These are phyloP conservation scores for Suaeda aralocaspica DNA, from an alignment of 148 eudicot genomes.

Conservation along the genomic window DNA sequence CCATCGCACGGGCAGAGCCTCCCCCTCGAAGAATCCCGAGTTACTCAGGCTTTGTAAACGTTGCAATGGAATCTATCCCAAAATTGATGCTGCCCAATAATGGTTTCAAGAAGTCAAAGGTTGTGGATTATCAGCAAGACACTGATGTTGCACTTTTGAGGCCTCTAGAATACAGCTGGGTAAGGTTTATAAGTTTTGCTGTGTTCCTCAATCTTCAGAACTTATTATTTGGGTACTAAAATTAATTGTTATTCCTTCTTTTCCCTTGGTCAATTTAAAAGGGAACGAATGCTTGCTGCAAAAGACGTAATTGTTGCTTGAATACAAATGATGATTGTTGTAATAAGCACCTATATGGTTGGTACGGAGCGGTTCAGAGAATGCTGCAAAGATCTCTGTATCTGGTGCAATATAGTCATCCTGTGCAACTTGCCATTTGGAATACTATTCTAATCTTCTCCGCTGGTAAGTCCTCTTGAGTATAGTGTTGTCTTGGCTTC, in stretches of 20 bases:
- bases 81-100: slow-evolving; percentile 55
- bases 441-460: slow-evolving; percentile 42
- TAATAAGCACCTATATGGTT: slow-evolving; percentile 69
- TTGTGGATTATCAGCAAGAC: slow-evolving; percentile 43
- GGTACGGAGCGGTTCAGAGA: slow-evolving; percentile 75
- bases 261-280: slow-evolving; percentile 18
- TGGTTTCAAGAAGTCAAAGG: slow-evolving; percentile 65
- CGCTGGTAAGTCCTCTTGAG: slow-evolving; percentile 50
- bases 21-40: slow-evolving; percentile 63
- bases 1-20: slow-evolving; percentile 32
- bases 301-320: slow-evolving; percentile 66
- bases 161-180: slow-evolving; percentile 46
- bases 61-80: slow-evolving; percentile 54
- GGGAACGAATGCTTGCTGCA: slow-evolving; percentile 44
- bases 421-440: slow-evolving; percentile 49
- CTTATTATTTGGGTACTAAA: slow-evolving; percentile 1
- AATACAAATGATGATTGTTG: slow-evolving; percentile 51
- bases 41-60: slow-evolving; percentile 45
- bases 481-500: neutral
- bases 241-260: neutral
- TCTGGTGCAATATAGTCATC: slow-evolving; percentile 61
- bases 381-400: slow-evolving; percentile 78
- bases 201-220: neutral
- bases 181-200: slow-evolving; percentile 21
- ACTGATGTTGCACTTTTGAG: slow-evolving; percentile 41